Evolutionary conservation across 345 rosid species (phyloP).

Genomic region (Camelina hispida): DNA sequence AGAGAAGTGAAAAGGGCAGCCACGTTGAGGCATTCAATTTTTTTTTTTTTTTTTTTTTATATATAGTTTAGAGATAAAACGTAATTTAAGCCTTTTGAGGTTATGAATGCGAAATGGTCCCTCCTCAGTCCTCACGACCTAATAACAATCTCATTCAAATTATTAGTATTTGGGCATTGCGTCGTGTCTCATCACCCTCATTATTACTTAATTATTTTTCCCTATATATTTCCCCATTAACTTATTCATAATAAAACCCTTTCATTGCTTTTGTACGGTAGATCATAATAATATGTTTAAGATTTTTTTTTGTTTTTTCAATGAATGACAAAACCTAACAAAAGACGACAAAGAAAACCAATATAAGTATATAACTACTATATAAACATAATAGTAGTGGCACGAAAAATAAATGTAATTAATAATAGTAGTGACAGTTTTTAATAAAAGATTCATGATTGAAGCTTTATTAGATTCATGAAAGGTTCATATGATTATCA

Average conservation of each 20-base stretch:
- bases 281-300: conserved; percentile 10
- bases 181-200: conserved; percentile 18
- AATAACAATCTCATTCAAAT: conserved; percentile 14
- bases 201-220: conserved; percentile 22
- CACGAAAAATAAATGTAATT: too few relatives aligned
- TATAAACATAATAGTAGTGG: too few relatives aligned
- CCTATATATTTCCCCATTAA: not conserved
- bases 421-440: too few relatives aligned
- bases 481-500: too few relatives aligned
- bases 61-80: not conserved
- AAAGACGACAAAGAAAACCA: not conserved
- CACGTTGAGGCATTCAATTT: conserved; percentile 35
- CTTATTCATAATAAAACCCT: not conserved
- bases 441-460: not conserved
- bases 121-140: conserved; percentile 36
- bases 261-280: conserved; percentile 29
- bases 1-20: conserved; percentile 40
- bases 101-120: conserved; percentile 46
- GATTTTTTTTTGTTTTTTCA: not conserved
- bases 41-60: too few relatives aligned
- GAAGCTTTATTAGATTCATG: not conserved
- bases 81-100: conserved; percentile 29
- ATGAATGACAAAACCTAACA: not conserved
- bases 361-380: not conserved
- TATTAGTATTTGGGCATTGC: conserved; percentile 16